phyloP scores from a whole-genome alignment of 805 yeast genomes.

The Saccharomycopsis sp. region DNA sequence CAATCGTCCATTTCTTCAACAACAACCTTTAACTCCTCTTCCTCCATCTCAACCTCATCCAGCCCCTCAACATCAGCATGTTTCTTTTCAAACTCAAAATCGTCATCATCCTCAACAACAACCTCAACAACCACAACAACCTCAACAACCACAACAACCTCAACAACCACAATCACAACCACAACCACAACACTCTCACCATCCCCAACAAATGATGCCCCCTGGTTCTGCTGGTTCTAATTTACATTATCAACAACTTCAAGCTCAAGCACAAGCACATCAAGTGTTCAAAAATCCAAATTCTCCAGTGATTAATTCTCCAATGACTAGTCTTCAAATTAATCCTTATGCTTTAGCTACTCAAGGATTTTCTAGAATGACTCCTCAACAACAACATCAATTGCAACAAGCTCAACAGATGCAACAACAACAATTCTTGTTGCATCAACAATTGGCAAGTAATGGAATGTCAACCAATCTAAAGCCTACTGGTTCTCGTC shows the following conservation, averaged over 20 bases:
- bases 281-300: not conserved
- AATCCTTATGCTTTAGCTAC: too few species aligned
- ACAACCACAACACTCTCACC: conserved; percentile 23
- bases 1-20: too few species aligned
- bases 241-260: too few species aligned
- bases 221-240: too few species aligned
- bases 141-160: conserved; percentile 18
- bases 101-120: conserved; percentile 2
- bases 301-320: not conserved
- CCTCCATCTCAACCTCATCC: too few species aligned
- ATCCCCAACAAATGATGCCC: too few species aligned
- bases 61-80: conserved; percentile 5
- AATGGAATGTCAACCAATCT: too few species aligned
- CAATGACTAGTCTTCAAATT: not conserved
- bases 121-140: conserved; percentile 11
- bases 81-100: conserved; percentile 1
- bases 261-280: conserved; percentile 13
- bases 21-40: too few species aligned
- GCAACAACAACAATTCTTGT: too few species aligned
- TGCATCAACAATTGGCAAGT: too few species aligned
- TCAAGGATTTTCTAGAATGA: conserved; percentile 12
- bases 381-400: conserved; percentile 18
- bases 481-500: too few species aligned
- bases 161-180: conserved; percentile 21
- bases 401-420: conserved; percentile 23